These are phyloP conservation scores for Zygoascus meyerae DNA, from an alignment of 1,139 yeast species.

Conservation along the genomic window DNA sequence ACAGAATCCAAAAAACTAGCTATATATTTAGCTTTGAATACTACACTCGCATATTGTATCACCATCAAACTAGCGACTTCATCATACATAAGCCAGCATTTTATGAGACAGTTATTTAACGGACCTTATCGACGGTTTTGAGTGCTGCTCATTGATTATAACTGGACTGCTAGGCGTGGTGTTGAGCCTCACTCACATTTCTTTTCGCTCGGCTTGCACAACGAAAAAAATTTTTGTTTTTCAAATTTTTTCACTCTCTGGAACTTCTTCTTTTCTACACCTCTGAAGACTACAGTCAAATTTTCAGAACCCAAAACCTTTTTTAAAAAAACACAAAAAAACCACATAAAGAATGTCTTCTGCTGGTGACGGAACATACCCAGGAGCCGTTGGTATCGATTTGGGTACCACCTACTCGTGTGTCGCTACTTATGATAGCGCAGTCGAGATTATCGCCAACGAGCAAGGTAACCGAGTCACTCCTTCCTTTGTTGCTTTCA, in stretches of 20 bases:
- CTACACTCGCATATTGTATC: too few relatives aligned
- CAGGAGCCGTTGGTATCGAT: constrained; percentile 98
- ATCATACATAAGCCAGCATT: too few relatives aligned
- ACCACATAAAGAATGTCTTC: constrained; percentile 19
- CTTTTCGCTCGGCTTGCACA: background rate
- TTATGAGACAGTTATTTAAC: too few relatives aligned
- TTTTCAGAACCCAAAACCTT: constrained; percentile 9
- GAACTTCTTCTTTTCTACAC: constrained; percentile 9
- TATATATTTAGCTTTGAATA: too few relatives aligned
- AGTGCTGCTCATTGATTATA: too few relatives aligned
- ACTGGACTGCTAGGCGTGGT: too few relatives aligned
- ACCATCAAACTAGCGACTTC: too few relatives aligned
- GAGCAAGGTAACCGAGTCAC: constrained; percentile 99
- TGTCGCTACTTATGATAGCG: constrained; percentile 80
- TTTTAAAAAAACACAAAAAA: constrained; percentile 9
- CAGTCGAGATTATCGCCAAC: constrained; percentile 88
- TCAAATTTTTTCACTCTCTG: constrained; percentile 10
- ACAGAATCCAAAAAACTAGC: too few relatives aligned
- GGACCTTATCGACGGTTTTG: too few relatives aligned
- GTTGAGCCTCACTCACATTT: background rate
- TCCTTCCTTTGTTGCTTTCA: constrained; percentile 97
- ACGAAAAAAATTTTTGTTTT: constrained; percentile 8
- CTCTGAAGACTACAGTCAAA: constrained; percentile 8
- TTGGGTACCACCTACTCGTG: constrained; percentile 89
- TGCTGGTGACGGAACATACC: constrained; percentile 86